Percentiles rank a stretch among this genome's conserved stretches.
phyloP scores from a whole-genome alignment of 768 basidiomycete genomes.

The Suillus weaverae region DNA sequence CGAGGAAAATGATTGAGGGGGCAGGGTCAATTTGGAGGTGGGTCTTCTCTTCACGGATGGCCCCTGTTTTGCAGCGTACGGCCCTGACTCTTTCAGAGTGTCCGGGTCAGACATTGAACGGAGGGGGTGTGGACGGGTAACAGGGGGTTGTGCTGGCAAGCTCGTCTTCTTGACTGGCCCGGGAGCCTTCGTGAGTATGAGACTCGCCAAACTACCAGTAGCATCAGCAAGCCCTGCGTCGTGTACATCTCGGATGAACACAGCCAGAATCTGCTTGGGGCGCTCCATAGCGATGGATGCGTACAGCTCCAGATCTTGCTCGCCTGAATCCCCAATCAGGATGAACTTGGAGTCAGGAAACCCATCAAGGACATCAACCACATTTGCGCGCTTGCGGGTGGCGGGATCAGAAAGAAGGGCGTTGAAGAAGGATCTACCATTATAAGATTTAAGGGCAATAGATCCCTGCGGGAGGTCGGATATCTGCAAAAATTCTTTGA shows the following conservation, averaged over 20 bases:
- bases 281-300: slow-evolving; percentile 69
- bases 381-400: slow-evolving; percentile 75
- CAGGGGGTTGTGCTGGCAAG: background rate
- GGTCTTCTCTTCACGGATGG: background rate
- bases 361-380: slow-evolving; percentile 73
- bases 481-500: slow-evolving; percentile 72
- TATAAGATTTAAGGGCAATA: slow-evolving; percentile 81
- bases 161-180: slow-evolving; percentile 8
- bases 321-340: slow-evolving; percentile 89
- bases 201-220: slow-evolving; percentile 43
- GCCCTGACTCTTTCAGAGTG: background rate
- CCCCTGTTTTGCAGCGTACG: background rate
- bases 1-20: slow-evolving; percentile 4
- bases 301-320: slow-evolving; percentile 95
- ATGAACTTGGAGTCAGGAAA: slow-evolving; percentile 79
- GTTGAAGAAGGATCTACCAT: slow-evolving; percentile 78
- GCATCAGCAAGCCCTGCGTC: slow-evolving; percentile 55
- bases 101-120: slow-evolving; percentile 8
- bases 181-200: slow-evolving; percentile 8
- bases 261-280: slow-evolving; percentile 67
- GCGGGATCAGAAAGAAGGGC: slow-evolving; percentile 83
- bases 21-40: background rate
- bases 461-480: slow-evolving; percentile 74
- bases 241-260: slow-evolving; percentile 82
- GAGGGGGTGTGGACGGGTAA: background rate